Conservation (phyloP, 768 basidiomycete species). For the Astraeus odoratus region DNA sequence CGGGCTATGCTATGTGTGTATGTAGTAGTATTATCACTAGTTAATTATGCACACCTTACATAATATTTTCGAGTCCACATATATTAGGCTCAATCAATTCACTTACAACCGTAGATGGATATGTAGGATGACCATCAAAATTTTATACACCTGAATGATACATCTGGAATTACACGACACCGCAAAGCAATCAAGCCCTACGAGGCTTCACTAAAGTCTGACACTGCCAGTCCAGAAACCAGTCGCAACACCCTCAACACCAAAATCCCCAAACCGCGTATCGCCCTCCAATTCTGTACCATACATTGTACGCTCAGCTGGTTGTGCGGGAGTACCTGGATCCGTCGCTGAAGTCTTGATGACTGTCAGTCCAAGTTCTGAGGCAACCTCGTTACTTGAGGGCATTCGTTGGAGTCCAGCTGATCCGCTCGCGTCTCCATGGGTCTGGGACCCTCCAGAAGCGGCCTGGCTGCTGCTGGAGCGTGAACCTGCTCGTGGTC, state of each 20-base stretch:
- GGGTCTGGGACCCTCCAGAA: conserved; percentile 20
- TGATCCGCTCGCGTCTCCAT: conserved; percentile 23
- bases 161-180: background rate
- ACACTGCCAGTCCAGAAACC: conserved; percentile 59
- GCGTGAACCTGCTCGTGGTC: conserved; percentile 33
- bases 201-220: conserved; percentile 35
- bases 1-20: background rate
- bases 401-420: conserved; percentile 23
- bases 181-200: too few species aligned
- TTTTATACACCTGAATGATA: too few species aligned
- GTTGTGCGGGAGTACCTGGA: conserved; percentile 34
- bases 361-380: conserved; percentile 36
- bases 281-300: conserved; percentile 78
- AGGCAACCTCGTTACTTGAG: conserved; percentile 42
- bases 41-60: background rate
- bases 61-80: background rate
- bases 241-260: conserved; percentile 68
- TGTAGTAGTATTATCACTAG: background rate
- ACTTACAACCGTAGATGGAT: too few species aligned
- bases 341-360: conserved; percentile 35
- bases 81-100: too few species aligned
- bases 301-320: conserved; percentile 69
- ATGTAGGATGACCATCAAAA: too few species aligned
- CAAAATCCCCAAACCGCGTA: conserved; percentile 82
- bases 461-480: conserved; percentile 23